Evolutionary conservation across 2,329 filamentous ascomycete species (phyloP).

Genomic region (Coleophoma crateriformis): DNA sequence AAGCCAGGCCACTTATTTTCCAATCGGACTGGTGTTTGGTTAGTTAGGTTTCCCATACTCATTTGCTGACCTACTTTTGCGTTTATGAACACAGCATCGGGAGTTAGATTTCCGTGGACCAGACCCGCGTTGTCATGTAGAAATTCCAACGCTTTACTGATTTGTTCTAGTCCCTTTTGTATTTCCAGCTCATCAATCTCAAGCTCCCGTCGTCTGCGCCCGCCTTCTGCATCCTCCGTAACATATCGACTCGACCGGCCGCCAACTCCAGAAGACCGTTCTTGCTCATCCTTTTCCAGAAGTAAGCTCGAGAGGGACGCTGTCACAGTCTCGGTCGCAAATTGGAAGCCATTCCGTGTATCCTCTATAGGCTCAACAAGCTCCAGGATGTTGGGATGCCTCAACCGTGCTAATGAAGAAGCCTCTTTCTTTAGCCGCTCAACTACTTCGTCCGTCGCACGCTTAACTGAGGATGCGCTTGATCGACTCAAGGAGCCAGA

Average conservation of each 20-base stretch:
- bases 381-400: slow-evolving; percentile 89
- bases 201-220: slow-evolving; percentile 68
- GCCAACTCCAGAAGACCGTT: slow-evolving; percentile 61
- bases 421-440: slow-evolving; percentile 91
- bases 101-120: slow-evolving; percentile 90
- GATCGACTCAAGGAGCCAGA: slow-evolving; percentile 56
- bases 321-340: slow-evolving; percentile 88
- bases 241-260: slow-evolving; percentile 74
- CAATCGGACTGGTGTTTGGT: slow-evolving; percentile 70
- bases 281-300: slow-evolving; percentile 84
- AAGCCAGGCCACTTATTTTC: slow-evolving; percentile 95
- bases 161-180: slow-evolving; percentile 89
- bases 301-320: slow-evolving; percentile 79
- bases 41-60: slow-evolving; percentile 15
- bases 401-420: slow-evolving; percentile 76
- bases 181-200: slow-evolving; percentile 97
- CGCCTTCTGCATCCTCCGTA: slow-evolving; percentile 72
- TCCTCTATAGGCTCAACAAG: slow-evolving; percentile 94
- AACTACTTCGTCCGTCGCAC: slow-evolving; percentile 80
- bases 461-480: slow-evolving; percentile 66
- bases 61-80: slow-evolving; percentile 60
- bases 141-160: slow-evolving; percentile 92
- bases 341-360: slow-evolving; percentile 85
- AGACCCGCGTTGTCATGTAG: slow-evolving; percentile 91
- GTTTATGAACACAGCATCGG: slow-evolving; percentile 90